phyloP scores from a whole-genome alignment of 768 basidiomycete species.

The Lyophyllum semitale region DNA sequence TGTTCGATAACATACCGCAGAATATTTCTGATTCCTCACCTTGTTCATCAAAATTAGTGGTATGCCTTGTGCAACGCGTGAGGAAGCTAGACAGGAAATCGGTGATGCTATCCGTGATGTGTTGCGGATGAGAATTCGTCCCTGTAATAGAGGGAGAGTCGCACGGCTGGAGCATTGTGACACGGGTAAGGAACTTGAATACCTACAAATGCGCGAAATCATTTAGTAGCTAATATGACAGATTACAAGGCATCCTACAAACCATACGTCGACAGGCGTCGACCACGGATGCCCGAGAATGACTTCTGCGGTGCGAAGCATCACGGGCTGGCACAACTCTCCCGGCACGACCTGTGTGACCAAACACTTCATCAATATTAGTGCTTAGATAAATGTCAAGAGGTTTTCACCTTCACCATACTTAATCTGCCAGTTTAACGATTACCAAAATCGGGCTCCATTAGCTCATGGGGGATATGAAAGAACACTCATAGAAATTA shows the following conservation, averaged over 20 bases:
- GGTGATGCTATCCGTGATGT: constrained; percentile 18
- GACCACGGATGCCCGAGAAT: constrained; percentile 21
- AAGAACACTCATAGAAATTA: too few relatives aligned
- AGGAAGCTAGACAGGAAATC: constrained; percentile 19
- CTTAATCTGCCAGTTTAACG: too few relatives aligned
- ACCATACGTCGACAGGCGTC: constrained; percentile 26
- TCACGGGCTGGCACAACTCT: constrained; percentile 11
- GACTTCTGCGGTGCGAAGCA: constrained; percentile 26
- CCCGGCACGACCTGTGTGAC: neutral
- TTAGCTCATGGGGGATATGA: too few relatives aligned
- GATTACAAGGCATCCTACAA: constrained; percentile 26
- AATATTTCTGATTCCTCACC: too few relatives aligned
- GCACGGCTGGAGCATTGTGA: neutral
- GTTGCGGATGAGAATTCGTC: constrained; percentile 14
- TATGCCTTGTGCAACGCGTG: constrained; percentile 13
- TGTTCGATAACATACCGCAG: too few relatives aligned
- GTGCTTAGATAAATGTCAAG: too few relatives aligned
- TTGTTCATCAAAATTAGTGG: constrained; percentile 20
- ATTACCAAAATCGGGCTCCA: too few relatives aligned
- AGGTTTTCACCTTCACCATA: too few relatives aligned
- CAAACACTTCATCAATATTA: too few relatives aligned
- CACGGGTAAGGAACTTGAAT: constrained; percentile 3
- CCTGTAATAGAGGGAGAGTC: neutral
- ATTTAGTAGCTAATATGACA: neutral
- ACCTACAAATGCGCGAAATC: constrained; percentile 8